A percentile compares a stretch with the other conserved stretches of the same genome.
phyloP scores from a whole-genome alignment of 176 grass and related monocot genomes.

The Avena eriantha region DNA sequence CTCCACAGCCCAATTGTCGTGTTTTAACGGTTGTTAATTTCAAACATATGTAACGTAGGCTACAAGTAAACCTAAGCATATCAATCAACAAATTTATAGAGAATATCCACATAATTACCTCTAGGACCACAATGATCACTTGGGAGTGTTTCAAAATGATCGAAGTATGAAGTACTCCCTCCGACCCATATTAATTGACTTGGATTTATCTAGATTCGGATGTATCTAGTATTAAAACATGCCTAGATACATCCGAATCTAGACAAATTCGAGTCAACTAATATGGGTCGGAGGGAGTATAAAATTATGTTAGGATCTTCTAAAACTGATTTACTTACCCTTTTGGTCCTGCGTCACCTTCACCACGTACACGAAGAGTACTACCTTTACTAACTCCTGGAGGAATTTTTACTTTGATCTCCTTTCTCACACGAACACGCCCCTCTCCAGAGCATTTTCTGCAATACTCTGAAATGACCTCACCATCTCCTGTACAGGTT shows the following conservation, averaged over 20 bases:
- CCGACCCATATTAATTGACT: too few relatives aligned
- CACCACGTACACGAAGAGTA: conserved; percentile 96
- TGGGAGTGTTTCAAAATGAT: conserved; percentile 15
- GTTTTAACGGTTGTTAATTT: neutral
- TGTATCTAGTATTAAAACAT: too few relatives aligned
- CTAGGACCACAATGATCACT: conserved; percentile 34
- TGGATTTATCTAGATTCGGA: too few relatives aligned
- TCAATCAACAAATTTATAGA: neutral
- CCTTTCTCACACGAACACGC: conserved; percentile 86
- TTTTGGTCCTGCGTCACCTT: conserved; percentile 99
- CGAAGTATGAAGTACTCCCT: neutral
- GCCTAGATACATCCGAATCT: too few relatives aligned
- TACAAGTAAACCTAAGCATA: conserved; percentile 16
- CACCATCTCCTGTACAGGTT: conserved; percentile 82
- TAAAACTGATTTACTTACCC: conserved; percentile 62
- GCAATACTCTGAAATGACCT: conserved; percentile 92
- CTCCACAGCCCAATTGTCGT: neutral
- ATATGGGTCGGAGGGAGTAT: too few relatives aligned
- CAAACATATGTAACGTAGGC: neutral
- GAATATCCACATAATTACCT: conserved; percentile 19
- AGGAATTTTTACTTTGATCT: conserved; percentile 98
- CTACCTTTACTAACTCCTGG: conserved; percentile 97
- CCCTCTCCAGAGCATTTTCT: conserved; percentile 92
- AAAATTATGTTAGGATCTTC: conserved; percentile 26
- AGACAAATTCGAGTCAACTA: too few relatives aligned